Evolutionary conservation across 1,284 basidiomycete genomes (phyloP).

Genomic region (Ganoderma boninense): DNA sequence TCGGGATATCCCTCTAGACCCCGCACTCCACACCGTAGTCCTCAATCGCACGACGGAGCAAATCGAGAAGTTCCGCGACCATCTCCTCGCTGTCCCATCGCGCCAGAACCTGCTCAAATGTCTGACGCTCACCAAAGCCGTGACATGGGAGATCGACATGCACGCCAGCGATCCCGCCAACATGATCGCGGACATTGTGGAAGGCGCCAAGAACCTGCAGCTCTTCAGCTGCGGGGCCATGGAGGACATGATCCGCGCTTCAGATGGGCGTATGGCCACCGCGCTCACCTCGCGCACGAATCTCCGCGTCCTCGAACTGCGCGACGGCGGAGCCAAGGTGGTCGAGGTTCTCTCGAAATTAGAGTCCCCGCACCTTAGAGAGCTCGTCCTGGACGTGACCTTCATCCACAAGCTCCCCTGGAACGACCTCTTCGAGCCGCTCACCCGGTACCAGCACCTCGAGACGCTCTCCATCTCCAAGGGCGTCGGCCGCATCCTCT

Average conservation of each 20-base stretch:
- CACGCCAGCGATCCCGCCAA: constrained; percentile 1
- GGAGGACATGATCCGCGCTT: constrained; percentile 2
- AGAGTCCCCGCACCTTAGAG: constrained; percentile 10
- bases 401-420: background rate
- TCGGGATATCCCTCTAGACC: constrained; percentile 12
- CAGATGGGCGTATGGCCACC: constrained; percentile 6
- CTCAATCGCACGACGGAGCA: constrained; percentile 16
- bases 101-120: constrained; percentile 19
- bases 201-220: constrained; percentile 9
- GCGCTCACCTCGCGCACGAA: constrained; percentile 8
- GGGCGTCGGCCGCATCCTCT: background rate
- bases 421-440: constrained; percentile 10
- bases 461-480: constrained; percentile 16
- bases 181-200: constrained; percentile 19
- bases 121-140: constrained; percentile 16
- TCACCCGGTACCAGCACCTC: constrained; percentile 10
- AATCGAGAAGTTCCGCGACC: constrained; percentile 22
- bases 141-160: constrained; percentile 23
- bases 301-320: constrained; percentile 10
- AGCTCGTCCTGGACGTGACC: constrained; percentile 10
- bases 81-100: constrained; percentile 12
- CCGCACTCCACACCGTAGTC: constrained; percentile 21
- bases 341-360: background rate
- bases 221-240: constrained; percentile 21
- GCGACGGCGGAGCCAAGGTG: constrained; percentile 6